Base-by-base conservation (phyloP, 2,329 filamentous ascomycete genomes). In the Monosporascus sp. region DNA sequence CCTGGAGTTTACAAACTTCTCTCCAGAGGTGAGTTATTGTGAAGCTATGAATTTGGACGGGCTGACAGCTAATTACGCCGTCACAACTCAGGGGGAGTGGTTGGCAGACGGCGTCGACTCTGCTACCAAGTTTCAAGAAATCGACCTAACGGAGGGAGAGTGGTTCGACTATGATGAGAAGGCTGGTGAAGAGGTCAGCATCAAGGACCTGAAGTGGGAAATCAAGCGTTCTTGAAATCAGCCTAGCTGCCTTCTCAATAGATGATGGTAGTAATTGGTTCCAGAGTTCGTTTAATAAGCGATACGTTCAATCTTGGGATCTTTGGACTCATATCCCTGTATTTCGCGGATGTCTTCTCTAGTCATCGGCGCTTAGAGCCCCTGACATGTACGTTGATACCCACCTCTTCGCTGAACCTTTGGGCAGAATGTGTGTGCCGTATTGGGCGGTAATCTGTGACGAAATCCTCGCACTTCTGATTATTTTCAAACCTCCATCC, bases 161-260 rank as follows among this genome's bases (percentile, higher is more conserved):
- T 99, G 94, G 94, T 99, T 88, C 71, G 93, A 97, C 63, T 99
- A 97, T 65, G 92, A 97, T 62, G 92, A 97, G 73, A 97, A 97
- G 76, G 81, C 89, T 0, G 81, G 87, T 1, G 90, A 96, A 49
- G 92, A 97, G 71, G 92, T 97, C 47, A 94, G 89, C 70, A 91
- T 97, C 69, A 93, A 90, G 68, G 89, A 94, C 31, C 71, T 96
- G 52, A 89, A 83, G 57, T 99, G 91, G 90, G 86, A 91, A 60
- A 88, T 99, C 60, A 80, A 82, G 59, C 80, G 90, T 60, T 82
- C 85, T 37, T 94, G 67, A 79, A 50, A 2, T 11, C 15, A 27
- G 20, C 38, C 51, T n/a, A 31, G 43, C 5, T 39, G 41, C 22
- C 18, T 48, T 38, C 2, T 14, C 31, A 45, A 18, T 18, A 20